Conservation (phyloP, 768 basidiomycete species). For the Agrocybe chaxingu region DNA sequence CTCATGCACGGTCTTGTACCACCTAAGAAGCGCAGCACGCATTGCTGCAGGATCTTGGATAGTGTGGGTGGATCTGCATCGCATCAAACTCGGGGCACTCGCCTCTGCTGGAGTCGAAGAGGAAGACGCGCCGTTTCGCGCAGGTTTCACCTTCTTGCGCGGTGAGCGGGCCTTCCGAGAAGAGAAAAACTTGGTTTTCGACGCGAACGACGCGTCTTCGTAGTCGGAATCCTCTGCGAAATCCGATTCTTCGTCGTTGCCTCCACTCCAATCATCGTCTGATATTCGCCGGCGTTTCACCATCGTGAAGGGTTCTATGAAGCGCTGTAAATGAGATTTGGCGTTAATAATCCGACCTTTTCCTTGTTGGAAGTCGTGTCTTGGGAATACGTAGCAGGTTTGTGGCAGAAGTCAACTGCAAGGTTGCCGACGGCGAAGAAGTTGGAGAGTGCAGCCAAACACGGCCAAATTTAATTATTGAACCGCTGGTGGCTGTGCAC, state of each 20-base stretch:
- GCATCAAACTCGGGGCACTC: slow-evolving; percentile 20
- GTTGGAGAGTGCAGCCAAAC: no score
- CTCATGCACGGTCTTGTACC: slow-evolving; percentile 70
- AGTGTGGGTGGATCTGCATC: slow-evolving; percentile 47
- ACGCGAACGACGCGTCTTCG: slow-evolving; percentile 17
- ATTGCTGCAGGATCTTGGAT: slow-evolving; percentile 38
- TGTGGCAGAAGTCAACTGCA: no score
- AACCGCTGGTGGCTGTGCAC: no score
- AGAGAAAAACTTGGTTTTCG: slow-evolving; percentile 3
- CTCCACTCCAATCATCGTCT: slow-evolving; percentile 16
- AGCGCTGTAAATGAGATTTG: not conserved
- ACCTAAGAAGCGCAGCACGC: slow-evolving; percentile 52
- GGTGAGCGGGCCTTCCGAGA: slow-evolving; percentile 6
- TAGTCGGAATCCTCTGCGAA: slow-evolving; percentile 11
- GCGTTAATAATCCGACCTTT: no score
- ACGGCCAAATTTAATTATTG: no score
- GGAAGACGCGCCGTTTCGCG: slow-evolving; percentile 8
- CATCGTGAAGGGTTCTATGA: slow-evolving; percentile 10
- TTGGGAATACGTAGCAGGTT: no score
- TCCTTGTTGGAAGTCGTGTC: no score
- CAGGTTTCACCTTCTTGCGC: slow-evolving; percentile 6
- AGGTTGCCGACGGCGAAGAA: no score
- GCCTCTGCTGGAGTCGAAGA: slow-evolving; percentile 6
- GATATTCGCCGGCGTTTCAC: slow-evolving; percentile 21
- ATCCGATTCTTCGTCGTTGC: slow-evolving; percentile 6